A percentile compares a stretch with the other conserved stretches of the same genome.
Conservation (phyloP, 1,284 basidiomycete species). For the Cutaneotrichosporon dermatis region DNA sequence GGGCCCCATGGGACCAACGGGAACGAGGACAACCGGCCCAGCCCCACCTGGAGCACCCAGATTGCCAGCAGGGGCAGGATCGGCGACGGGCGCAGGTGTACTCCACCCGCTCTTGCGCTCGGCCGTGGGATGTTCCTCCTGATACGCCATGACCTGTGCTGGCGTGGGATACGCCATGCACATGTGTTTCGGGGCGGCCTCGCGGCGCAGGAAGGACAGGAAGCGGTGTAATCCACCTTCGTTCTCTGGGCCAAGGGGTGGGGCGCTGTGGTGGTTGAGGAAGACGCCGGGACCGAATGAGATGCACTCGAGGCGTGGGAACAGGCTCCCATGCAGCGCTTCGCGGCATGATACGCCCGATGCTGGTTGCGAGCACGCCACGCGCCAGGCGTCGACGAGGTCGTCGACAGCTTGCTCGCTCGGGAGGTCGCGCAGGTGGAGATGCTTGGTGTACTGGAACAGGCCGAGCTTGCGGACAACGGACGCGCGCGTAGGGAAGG, state of each 20-base stretch:
- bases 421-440: neutral
- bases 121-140: neutral
- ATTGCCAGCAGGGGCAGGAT: no score
- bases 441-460: neutral
- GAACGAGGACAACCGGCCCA: neutral
- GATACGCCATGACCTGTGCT: neutral
- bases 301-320: neutral
- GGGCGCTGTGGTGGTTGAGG: constrained; percentile 1
- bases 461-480: constrained; percentile 1
- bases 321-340: neutral
- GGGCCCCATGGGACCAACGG: neutral
- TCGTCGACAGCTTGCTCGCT: neutral
- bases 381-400: neutral
- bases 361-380: neutral
- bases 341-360: neutral
- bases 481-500: neutral
- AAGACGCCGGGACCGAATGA: neutral
- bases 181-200: neutral
- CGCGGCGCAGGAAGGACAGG: neutral
- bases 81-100: no score
- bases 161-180: neutral
- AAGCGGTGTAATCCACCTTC: neutral
- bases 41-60: no score
- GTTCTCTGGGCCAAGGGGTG: constrained; percentile 1
- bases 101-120: neutral